Evolutionary conservation across 352 stramenopile genomes (phyloP).

Genomic region (Globisporangium cederbergense): DNA sequence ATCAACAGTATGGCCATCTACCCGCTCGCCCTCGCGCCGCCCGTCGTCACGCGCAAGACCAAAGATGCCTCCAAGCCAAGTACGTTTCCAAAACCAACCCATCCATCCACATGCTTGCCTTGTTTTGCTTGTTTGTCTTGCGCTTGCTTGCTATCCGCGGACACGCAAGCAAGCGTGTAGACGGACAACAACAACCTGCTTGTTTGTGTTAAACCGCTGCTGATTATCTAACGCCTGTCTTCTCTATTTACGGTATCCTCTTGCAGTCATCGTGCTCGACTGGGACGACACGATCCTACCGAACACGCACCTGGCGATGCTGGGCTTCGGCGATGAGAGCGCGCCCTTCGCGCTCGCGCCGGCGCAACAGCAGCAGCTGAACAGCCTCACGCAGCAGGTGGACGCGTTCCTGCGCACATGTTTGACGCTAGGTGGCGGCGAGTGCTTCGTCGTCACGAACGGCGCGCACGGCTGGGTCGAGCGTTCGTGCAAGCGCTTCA

Average conservation of each 20-base stretch:
- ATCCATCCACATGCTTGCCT: background rate
- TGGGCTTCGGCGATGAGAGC: constrained; percentile 62
- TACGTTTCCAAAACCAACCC: constrained; percentile 5
- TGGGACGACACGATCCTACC: constrained; percentile 82
- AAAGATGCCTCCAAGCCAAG: constrained; percentile 15
- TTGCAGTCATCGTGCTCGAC: constrained; percentile 71
- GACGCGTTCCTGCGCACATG: constrained; percentile 49
- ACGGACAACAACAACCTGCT: background rate
- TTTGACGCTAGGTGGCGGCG: constrained; percentile 29
- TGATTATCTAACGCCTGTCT: background rate
- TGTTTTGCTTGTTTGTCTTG: background rate
- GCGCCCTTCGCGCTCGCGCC: constrained; percentile 32
- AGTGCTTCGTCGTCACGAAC: constrained; percentile 70
- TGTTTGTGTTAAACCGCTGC: background rate
- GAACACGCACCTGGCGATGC: constrained; percentile 61
- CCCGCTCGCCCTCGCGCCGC: constrained; percentile 3
- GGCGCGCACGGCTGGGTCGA: constrained; percentile 67
- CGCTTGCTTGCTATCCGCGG: background rate
- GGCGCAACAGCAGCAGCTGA: constrained; percentile 24
- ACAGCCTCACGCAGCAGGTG: constrained; percentile 33
- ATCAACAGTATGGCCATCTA: constrained; percentile 7
- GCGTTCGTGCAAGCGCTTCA: constrained; percentile 67
- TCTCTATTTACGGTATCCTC: background rate
- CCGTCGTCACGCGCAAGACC: constrained; percentile 9
- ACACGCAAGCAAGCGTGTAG: constrained; percentile 4